Evolutionary conservation across 169 alveolate species (phyloP).

Genomic region (Cryptosporidium canis): DNA sequence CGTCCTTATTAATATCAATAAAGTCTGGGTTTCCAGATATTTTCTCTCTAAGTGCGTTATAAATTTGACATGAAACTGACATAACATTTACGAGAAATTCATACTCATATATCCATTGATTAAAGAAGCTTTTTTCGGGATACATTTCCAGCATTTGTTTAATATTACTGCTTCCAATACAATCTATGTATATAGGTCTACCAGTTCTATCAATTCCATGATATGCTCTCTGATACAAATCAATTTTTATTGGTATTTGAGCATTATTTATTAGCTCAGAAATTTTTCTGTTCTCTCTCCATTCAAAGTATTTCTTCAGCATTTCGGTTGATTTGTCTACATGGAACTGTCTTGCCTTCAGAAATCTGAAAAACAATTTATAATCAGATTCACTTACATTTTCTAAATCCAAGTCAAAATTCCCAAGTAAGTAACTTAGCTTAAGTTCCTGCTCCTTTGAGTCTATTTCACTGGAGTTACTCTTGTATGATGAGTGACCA

Average conservation of each 20-base stretch:
- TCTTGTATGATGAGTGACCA: not conserved
- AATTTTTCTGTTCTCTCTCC: constrained; percentile 77
- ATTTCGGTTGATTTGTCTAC: constrained; percentile 78
- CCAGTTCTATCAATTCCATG: constrained; percentile 79
- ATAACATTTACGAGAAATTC: constrained; percentile 64
- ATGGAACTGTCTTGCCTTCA: constrained; percentile 80
- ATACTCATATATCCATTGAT: constrained; percentile 70
- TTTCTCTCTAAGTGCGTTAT: not conserved
- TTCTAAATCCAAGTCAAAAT: constrained; percentile 14
- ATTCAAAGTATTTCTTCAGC: constrained; percentile 78
- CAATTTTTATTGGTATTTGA: constrained; percentile 23
- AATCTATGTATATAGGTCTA: constrained; percentile 81
- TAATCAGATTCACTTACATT: constrained; percentile 8
- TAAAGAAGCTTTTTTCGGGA: constrained; percentile 51
- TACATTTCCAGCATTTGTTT: constrained; percentile 20
- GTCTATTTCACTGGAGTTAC: constrained; percentile 5
- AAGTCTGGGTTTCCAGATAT: not conserved
- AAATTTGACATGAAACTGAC: constrained; percentile 29
- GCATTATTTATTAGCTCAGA: constrained; percentile 24
- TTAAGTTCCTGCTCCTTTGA: constrained; percentile 20
- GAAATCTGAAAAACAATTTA: constrained; percentile 72
- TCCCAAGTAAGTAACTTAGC: constrained; percentile 18
- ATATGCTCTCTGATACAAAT: constrained; percentile 80
- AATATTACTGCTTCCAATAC: constrained; percentile 80
- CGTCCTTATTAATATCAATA: not conserved